A percentile compares a stretch with the other conserved stretches of the same genome.
phyloP scores from a whole-genome alignment of 1,284 basidiomycete species.

The Cystobasidium pallidum region DNA sequence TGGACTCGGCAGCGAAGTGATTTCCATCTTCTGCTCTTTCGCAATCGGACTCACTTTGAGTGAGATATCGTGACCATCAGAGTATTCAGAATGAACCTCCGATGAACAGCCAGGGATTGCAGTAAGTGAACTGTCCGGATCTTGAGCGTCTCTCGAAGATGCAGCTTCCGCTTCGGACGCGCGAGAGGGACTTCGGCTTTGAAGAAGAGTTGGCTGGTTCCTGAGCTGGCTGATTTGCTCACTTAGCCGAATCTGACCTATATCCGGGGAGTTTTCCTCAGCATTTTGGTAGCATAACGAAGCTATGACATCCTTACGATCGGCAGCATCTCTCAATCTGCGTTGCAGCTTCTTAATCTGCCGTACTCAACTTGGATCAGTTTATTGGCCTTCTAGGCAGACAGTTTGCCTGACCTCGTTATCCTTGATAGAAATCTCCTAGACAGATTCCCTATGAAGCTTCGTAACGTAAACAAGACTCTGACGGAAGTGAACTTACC shows the following conservation, averaged over 20 bases:
- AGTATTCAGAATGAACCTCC: background rate
- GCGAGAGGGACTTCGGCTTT: background rate
- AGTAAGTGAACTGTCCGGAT: conserved; percentile 5
- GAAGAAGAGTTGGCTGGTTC: conserved; percentile 1
- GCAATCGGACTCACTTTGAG: background rate
- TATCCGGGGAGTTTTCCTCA: background rate
- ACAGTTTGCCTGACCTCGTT: conserved; percentile 3
- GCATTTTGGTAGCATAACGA: too few relatives aligned
- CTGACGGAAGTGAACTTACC: too few relatives aligned
- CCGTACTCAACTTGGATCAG: background rate
- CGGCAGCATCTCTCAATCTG: conserved; percentile 3
- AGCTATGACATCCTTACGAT: background rate
- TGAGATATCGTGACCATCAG: background rate
- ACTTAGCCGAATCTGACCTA: conserved; percentile 21
- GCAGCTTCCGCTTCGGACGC: background rate
- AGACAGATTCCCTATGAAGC: too few relatives aligned
- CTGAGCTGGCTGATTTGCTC: conserved; percentile 15
- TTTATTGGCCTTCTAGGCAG: background rate
- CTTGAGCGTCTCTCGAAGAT: background rate
- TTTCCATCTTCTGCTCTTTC: background rate
- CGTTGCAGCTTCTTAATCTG: conserved; percentile 31
- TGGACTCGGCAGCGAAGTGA: background rate
- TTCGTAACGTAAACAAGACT: too few relatives aligned
- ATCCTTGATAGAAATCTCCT: conserved; percentile 13
- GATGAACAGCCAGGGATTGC: background rate